Conservation (phyloP, 371 early-diverging fungal genomes). For the Mucor saturninus region DNA sequence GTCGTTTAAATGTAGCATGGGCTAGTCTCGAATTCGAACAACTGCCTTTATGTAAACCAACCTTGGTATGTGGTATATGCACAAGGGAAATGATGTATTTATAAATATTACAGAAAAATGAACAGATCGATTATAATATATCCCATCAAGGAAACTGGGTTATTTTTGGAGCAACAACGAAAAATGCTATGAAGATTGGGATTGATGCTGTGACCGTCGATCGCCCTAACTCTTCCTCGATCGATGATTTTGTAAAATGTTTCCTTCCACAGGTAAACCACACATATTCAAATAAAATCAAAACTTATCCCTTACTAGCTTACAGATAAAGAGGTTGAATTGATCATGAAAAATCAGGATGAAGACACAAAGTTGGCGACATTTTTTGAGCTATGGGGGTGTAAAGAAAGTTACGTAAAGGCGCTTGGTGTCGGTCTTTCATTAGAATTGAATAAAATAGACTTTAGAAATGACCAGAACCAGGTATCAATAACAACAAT, state of each 20-base stretch:
- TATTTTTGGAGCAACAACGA: slow-evolving; percentile 40
- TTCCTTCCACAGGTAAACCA: slow-evolving; percentile 45
- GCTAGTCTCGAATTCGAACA: slow-evolving; percentile 26
- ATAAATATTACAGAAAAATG: slow-evolving; percentile 5
- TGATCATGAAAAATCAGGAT: slow-evolving; percentile 23
- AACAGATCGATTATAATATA: slow-evolving; percentile 52
- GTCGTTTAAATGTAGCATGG: slow-evolving; percentile 30
- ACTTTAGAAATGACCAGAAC: slow-evolving; percentile 37
- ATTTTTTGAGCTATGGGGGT: slow-evolving; percentile 61
- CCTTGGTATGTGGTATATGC: slow-evolving; percentile 23
- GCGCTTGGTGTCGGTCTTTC: slow-evolving; percentile 63
- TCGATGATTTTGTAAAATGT: slow-evolving; percentile 36
- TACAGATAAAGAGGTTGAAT: slow-evolving; percentile 33
- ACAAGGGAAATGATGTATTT: neutral
- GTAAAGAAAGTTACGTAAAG: slow-evolving; percentile 70
- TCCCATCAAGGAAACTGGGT: slow-evolving; percentile 75
- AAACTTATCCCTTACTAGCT: slow-evolving; percentile 28
- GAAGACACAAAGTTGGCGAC: slow-evolving; percentile 30
- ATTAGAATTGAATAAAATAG: slow-evolving; percentile 46
- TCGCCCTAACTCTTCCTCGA: slow-evolving; percentile 26
- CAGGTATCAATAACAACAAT: slow-evolving; percentile 1
- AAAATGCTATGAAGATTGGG: slow-evolving; percentile 41
- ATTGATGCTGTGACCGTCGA: slow-evolving; percentile 57
- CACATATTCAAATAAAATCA: neutral
- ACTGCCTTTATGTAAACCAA: slow-evolving; percentile 30